These are phyloP conservation scores for Colletotrichum sp. DNA, from an alignment of 2,329 filamentous ascomycete species.

Conservation along the genomic window DNA sequence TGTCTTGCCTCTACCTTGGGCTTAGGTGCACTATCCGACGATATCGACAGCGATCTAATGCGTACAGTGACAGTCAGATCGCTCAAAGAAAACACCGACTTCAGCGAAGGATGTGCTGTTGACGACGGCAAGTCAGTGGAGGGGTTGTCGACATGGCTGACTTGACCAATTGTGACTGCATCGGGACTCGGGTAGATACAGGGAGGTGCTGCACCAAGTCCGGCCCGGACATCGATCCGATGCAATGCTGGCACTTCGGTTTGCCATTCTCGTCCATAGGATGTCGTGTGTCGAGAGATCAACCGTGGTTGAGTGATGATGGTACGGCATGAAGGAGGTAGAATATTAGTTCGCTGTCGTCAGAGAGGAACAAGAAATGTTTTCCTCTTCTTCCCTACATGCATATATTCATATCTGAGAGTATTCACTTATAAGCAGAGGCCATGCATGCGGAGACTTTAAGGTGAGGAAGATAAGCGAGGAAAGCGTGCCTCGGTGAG, in stretches of 20 bases:
- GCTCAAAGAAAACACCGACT: background rate
- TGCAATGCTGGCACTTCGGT: background rate
- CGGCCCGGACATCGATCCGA: background rate
- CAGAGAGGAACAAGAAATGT: background rate
- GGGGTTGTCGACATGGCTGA: background rate
- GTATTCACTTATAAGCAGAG: background rate
- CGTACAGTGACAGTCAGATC: background rate
- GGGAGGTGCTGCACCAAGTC: background rate
- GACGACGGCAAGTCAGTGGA: background rate
- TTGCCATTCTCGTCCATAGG: background rate
- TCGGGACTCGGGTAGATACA: conserved; percentile 5
- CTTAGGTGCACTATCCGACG: conserved; percentile 16
- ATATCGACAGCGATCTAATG: background rate
- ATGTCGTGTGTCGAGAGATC: background rate
- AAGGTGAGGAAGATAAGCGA: background rate
- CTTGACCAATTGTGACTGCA: conserved; percentile 3
- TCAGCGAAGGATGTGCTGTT: background rate
- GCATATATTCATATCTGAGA: background rate
- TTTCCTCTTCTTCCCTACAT: background rate
- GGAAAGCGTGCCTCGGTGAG: background rate
- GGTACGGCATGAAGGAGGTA: background rate
- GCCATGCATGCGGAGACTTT: background rate
- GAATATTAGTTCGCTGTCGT: background rate
- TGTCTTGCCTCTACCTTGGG: background rate
- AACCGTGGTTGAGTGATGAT: background rate